Evolutionary conservation across 164 flowering plant genomes (phyloP), one percentile per base, ranked within the genome.

Genomic region (Tetracentron sinense): DNA sequence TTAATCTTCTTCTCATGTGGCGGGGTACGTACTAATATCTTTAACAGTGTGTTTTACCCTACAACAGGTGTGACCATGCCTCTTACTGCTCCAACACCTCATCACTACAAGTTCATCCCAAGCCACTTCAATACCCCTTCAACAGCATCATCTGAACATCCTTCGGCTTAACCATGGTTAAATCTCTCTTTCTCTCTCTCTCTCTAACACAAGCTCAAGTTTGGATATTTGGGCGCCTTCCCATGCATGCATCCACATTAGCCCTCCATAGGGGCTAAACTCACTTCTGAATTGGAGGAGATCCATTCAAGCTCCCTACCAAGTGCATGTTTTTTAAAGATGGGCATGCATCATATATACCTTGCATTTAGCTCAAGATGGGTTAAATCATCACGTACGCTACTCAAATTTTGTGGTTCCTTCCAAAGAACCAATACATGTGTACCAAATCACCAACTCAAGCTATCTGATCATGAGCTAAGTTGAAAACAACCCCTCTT

Each of bases 11-110:
- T 46, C 42, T 22, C 12, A 16, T 65, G 50, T 31, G 59, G 60
- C n/a, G n/a, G n/a, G n/a, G n/a, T n/a, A n/a, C n/a, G n/a, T 74
- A 80, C 90, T 85, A 77, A 89, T 71, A 78, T 81, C 80, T 83
- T 76, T 87, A 85, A 85, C 92, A 92, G 96, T 92, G 78, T 87
- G 87, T 71, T 83, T 90, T 80, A 81, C 89, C 84, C 80, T 85
- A 80, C 88, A 86, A 65, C 96, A 92, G 98, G 98, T 89, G 78
- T 92, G 79, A 88, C 75, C 70, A 78, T 83, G 91, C 82, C 86
- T 64, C 82, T 83, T 50, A 27, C 71, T 60, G 83, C 88, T 22
- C 80, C 89, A 54, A 71, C 86, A 54, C 81, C 94, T 51, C 88
- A 83, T 74, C 87, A 81, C 67, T 89, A 81, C 67, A 78, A 78